Base-by-base conservation (phyloP, 2,329 filamentous ascomycete species). In the Stenocarpella maydis region DNA sequence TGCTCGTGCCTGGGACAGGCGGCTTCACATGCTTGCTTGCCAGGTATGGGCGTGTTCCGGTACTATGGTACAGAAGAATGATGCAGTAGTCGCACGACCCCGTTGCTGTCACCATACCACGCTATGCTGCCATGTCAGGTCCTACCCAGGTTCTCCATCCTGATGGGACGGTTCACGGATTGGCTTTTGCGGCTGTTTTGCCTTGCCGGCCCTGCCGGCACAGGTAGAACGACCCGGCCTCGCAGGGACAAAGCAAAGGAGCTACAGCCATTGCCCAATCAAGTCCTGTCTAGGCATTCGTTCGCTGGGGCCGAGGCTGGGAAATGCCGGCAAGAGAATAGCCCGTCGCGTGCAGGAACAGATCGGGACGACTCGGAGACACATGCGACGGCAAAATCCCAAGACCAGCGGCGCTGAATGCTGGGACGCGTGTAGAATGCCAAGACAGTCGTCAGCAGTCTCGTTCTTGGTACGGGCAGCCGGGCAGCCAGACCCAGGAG, bases 241-340 rank as follows among this genome's bases (percentile, higher is more conserved):
- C 28, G 24, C 28, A 34, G 14, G n/a, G 34, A 28, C 19, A 47
- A 41, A 19, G 28, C 37, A 21, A 37, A 34, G 58, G 41, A 47
- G 58, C 4, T 12, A 21, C 58, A 31, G 58, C 58, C 41, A 61
- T 61, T 61, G 58, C 45, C 58, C 58, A 63, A 63, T 63, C 58
- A 63, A 19, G 58, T 47, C 12, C 49, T 31, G 28, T n/a, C n/a
- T n/a, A 63, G 28, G 43, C 43, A 12, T 2, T 2, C 28, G 6
- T 37, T 49, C 58, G 58, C 41, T 49, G 41, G 49, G 24, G 28
- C 58, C 43, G 58, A 63, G 37, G 58, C 58, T 63, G 58, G 58
- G 58, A 31, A 24, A n/a, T 63, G 58, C 58, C 43, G 58, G 58
- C 43, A 12, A 63, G 43, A 37, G 34, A 12, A 49, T 12, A 49